Percentiles rank a stretch among this genome's conserved stretches.
These are phyloP conservation scores for Ophiostoma ips DNA, from an alignment of 2,329 filamentous ascomycete species.

Conservation along the genomic window DNA sequence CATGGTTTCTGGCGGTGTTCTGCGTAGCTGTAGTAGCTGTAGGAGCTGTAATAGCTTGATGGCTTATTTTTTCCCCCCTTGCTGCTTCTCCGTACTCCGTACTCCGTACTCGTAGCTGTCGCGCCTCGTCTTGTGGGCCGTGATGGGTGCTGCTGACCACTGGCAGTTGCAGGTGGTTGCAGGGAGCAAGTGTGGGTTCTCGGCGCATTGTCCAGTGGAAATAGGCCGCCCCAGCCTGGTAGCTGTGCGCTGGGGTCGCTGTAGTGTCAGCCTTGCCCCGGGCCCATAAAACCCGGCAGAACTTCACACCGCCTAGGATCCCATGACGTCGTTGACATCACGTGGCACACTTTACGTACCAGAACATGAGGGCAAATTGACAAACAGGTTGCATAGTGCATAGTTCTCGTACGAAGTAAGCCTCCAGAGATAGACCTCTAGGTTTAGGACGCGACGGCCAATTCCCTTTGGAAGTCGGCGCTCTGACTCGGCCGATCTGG, in stretches of 20 bases:
- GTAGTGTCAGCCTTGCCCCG: neutral
- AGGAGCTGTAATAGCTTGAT: too few relatives aligned
- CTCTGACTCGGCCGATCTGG: conserved; percentile 42
- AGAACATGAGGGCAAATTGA: too few relatives aligned
- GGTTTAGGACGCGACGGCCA: too few relatives aligned
- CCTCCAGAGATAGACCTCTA: too few relatives aligned
- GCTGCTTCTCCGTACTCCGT: neutral
- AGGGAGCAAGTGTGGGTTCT: neutral
- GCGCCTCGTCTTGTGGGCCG: neutral
- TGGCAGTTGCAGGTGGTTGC: neutral
- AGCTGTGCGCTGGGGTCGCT: neutral
- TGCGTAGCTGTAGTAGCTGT: neutral
- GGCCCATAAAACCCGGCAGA: neutral
- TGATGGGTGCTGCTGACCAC: neutral
- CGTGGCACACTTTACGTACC: too few relatives aligned
- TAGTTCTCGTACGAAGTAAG: too few relatives aligned
- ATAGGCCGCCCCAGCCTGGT: neutral
- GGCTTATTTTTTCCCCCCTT: too few relatives aligned
- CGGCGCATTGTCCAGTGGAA: neutral
- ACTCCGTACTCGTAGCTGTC: neutral
- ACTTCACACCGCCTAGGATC: neutral
- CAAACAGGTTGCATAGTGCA: too few relatives aligned
- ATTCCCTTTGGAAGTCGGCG: conserved; percentile 31
- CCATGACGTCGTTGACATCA: neutral
- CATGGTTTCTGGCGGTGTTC: neutral